Percentiles rank a stretch among this genome's conserved stretches.
phyloP scores from a whole-genome alignment of 1,284 basidiomycete genomes.

The Irpex sp. region DNA sequence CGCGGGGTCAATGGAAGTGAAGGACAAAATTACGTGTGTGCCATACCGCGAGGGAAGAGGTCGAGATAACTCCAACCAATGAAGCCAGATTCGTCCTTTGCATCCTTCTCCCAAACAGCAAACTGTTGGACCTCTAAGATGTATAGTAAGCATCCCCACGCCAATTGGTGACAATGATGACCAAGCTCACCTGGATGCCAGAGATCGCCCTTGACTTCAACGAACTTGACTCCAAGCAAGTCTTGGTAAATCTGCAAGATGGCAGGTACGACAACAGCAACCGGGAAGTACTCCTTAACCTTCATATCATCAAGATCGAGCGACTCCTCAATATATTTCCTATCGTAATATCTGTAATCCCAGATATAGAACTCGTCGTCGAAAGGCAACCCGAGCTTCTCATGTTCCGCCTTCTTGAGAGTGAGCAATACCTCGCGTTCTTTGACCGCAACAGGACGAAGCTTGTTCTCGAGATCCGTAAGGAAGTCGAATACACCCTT shows the following conservation, averaged over 20 bases:
- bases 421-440: constrained; percentile 65
- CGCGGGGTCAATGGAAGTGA: background rate
- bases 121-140: constrained; percentile 71
- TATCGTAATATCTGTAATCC: constrained; percentile 62
- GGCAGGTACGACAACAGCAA: constrained; percentile 72
- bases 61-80: constrained; percentile 84
- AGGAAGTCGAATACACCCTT: constrained; percentile 66
- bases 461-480: constrained; percentile 66
- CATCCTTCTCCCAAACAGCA: constrained; percentile 76
- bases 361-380: constrained; percentile 61
- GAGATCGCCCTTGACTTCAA: constrained; percentile 53
- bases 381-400: constrained; percentile 51
- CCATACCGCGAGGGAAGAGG: constrained; percentile 76
- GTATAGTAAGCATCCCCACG: background rate
- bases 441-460: constrained; percentile 67
- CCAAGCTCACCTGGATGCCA: constrained; percentile 70
- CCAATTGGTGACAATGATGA: background rate
- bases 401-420: constrained; percentile 71
- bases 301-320: constrained; percentile 69
- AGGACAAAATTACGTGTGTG: background rate
- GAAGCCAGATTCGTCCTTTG: constrained; percentile 66
- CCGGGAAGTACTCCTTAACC: constrained; percentile 86
- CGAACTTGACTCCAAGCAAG: constrained; percentile 71
- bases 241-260: constrained; percentile 82
- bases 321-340: constrained; percentile 63